Evolutionary conservation across 176 grass and related monocot genomes (phyloP).

Genomic region (Saccharum officinarum): DNA sequence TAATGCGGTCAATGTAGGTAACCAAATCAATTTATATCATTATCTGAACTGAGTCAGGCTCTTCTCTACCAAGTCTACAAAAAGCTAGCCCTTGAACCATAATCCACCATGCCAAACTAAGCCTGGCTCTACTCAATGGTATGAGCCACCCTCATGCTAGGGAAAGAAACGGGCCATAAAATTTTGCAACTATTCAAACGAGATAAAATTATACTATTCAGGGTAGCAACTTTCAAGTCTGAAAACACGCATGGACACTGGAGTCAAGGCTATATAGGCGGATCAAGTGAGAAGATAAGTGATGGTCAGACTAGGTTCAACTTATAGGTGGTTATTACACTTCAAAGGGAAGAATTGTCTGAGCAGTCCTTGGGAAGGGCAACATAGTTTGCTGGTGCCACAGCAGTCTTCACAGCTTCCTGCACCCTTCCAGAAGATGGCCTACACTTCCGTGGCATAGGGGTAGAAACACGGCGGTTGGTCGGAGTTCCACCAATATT

Average conservation of each 20-base stretch:
- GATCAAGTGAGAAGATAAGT: conserved; percentile 18
- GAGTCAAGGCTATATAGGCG: conserved; percentile 18
- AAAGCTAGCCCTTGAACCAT: no score
- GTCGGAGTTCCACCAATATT: conserved; percentile 55
- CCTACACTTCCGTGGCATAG: conserved; percentile 48
- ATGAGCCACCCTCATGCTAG: neutral
- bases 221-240: neutral
- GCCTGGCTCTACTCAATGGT: neutral
- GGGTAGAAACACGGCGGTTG: conserved; percentile 46
- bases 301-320: neutral
- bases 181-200: neutral
- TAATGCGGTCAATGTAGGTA: no score
- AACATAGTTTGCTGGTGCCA: conserved; percentile 68
- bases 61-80: no score
- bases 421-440: conserved; percentile 61
- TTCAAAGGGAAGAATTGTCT: conserved; percentile 52
- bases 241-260: neutral
- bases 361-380: conserved; percentile 68
- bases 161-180: neutral
- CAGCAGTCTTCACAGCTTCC: conserved; percentile 35
- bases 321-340: conserved; percentile 28
- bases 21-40: no score
- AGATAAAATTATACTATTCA: neutral
- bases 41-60: no score
- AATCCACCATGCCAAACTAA: no score